Conservation (phyloP, 192 early-diverging fungal genomes). For the Chytriomyces sp. region DNA sequence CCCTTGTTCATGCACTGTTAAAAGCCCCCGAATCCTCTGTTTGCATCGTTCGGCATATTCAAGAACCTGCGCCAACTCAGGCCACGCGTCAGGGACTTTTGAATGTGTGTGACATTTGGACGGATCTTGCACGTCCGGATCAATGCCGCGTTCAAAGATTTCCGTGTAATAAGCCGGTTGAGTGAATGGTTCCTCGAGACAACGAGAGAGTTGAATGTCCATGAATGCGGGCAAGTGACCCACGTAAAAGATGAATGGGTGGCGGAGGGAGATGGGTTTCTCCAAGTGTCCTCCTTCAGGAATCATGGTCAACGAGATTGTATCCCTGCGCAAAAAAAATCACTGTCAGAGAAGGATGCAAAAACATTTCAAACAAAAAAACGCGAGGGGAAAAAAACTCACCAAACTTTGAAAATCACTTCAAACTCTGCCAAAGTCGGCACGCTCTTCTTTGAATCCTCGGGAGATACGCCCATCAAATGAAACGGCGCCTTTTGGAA, state of each 20-base stretch:
- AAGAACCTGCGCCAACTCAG: conserved; percentile 65
- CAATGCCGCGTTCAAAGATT: conserved; percentile 91
- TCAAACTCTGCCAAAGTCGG: conserved; percentile 77
- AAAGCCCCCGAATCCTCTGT: conserved; percentile 52
- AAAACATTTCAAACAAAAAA: conserved; percentile 73
- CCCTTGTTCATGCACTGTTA: conserved; percentile 38
- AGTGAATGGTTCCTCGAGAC: conserved; percentile 32
- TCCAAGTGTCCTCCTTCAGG: conserved; percentile 51
- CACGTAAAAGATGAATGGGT: conserved; percentile 89
- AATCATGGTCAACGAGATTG: conserved; percentile 69
- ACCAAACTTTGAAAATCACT: conserved; percentile 76
- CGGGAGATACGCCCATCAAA: conserved; percentile 16
- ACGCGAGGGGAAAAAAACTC: neutral
- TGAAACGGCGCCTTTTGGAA: conserved; percentile 54
- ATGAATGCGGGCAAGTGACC: conserved; percentile 71
- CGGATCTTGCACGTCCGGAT: conserved; percentile 63
- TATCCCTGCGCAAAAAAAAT: conserved; percentile 74
- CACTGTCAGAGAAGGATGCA: conserved; percentile 69
- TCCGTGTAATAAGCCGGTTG: conserved; percentile 25
- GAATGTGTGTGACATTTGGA: conserved; percentile 81
- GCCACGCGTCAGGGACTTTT: conserved; percentile 71
- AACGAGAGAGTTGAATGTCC: conserved; percentile 45
- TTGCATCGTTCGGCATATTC: conserved; percentile 72
- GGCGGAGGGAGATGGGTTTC: conserved; percentile 83
- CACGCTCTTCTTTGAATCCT: conserved; percentile 39